A percentile compares a stretch with the other conserved stretches of the same genome.
These are phyloP conservation scores for Pelargonium citronellum DNA, from an alignment of 441 rosid species.

Conservation along the genomic window DNA sequence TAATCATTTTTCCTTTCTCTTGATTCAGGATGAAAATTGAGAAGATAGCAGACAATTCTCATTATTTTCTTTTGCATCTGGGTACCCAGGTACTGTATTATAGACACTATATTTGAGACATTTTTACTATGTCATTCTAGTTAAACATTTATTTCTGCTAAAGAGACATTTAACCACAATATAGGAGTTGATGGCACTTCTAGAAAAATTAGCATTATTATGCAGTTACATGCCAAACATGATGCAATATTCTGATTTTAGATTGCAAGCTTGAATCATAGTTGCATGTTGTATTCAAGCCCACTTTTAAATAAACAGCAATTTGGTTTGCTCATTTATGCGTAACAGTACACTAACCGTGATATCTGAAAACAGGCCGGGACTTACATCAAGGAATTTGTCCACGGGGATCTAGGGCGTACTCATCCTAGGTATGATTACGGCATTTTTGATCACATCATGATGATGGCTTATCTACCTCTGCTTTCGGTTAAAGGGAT, in stretches of 20 bases:
- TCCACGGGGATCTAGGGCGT: slow-evolving; percentile 97
- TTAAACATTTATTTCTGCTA: background rate
- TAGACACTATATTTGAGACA: too few species aligned
- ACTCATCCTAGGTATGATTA: slow-evolving; percentile 69
- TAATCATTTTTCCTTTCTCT: slow-evolving; percentile 10
- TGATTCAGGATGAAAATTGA: slow-evolving; percentile 80
- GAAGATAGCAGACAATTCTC: slow-evolving; percentile 56
- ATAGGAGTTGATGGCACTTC: background rate
- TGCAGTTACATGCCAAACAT: too few species aligned
- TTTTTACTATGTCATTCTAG: background rate
- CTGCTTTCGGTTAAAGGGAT: background rate
- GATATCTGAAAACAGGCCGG: slow-evolving; percentile 64
- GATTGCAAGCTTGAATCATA: background rate
- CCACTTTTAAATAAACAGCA: too few species aligned
- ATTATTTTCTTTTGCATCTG: slow-evolving; percentile 84
- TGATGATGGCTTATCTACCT: background rate
- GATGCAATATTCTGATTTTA: background rate
- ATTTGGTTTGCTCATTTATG: background rate
- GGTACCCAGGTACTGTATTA: slow-evolving; percentile 69
- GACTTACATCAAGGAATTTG: slow-evolving; percentile 93
- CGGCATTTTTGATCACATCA: background rate
- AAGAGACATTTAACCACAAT: background rate
- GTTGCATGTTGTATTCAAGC: too few species aligned
- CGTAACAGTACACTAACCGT: background rate
- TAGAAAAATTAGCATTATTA: background rate